Evolutionary conservation across 805 yeast genomes (phyloP), one percentile per base, ranked within the genome.

Genomic region (Yarrowia porcina): DNA sequence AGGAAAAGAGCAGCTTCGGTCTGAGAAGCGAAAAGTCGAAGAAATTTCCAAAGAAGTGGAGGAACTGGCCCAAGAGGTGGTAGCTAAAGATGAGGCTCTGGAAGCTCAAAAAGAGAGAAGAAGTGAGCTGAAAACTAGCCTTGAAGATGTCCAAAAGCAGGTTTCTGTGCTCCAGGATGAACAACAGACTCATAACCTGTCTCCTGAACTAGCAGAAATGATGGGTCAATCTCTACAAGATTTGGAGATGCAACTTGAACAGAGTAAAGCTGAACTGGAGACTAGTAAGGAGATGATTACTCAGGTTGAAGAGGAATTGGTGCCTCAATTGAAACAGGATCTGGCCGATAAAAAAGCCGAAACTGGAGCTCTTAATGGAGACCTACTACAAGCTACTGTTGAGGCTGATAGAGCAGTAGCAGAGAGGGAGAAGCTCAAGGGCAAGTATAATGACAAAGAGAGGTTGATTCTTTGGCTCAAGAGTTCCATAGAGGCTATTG

Each of bases 381-480:
- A 52, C 5, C 13, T 52, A 7, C 15, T 52, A 17, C 42, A 52
- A 5, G 59, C 59, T n/a, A 52, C 59, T 1, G 44, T 44, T 0
- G 44, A 52, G 11, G 59, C 59, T n/a, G 59, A 52, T 35, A 15
- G 44, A 17, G 64, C 56, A 12, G 64, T 49, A 3, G 64, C 33
- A 2, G 64, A 63, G 20, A 27, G 64, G 10, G 64, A 63, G 13
- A 61, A 23, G 36, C 12, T 28, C 8, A 39, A 63, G 27, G 64
- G 63, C 15, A 33, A 59, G 21, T 30, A 45, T 18, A 60, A 52
- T 15, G 64, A 57, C 21, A 57, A 44, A 38, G 62, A 57, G 59
- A 18, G 39, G 30, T 15, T 41, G 39, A 41, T 42, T 5, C 8
- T 57, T 17, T 57, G 62, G 56, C 28, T 57, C 15, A 57, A 57